These are phyloP conservation scores for Penicillium nucicola DNA, from an alignment of 495 filamentous ascomycete species.

Conservation along the genomic window DNA sequence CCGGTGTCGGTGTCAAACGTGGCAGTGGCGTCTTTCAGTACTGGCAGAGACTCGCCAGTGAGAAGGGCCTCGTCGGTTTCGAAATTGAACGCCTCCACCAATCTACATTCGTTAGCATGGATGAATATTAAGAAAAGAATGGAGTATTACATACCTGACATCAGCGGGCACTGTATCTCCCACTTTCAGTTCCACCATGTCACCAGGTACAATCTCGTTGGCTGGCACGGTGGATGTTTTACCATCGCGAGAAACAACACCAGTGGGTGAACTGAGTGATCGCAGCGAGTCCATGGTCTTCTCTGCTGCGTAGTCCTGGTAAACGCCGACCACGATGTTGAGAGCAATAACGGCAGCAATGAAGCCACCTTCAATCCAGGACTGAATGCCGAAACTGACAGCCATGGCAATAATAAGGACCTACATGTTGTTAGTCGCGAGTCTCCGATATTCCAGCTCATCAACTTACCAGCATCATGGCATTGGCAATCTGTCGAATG, in stretches of 20 bases:
- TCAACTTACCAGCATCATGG: constrained; percentile 57
- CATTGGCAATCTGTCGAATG: constrained; percentile 62
- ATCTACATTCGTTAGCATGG: constrained; percentile 25
- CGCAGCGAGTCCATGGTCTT: constrained; percentile 75
- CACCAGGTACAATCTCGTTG: constrained; percentile 57
- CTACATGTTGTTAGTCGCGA: constrained; percentile 25
- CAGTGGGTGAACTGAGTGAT: constrained; percentile 60
- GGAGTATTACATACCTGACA: constrained; percentile 41
- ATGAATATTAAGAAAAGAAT: too few species aligned
- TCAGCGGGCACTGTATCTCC: constrained; percentile 84
- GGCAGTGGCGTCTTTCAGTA: constrained; percentile 54
- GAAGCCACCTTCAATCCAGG: constrained; percentile 70
- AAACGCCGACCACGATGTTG: constrained; percentile 67
- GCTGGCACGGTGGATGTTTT: constrained; percentile 51
- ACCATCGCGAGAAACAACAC: constrained; percentile 53
- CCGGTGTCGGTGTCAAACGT: constrained; percentile 49
- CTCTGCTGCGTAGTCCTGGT: constrained; percentile 68
- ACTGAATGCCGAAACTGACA: constrained; percentile 64
- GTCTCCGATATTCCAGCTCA: neutral
- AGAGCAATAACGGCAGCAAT: constrained; percentile 62
- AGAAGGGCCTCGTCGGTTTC: constrained; percentile 72
- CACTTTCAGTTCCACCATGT: constrained; percentile 74
- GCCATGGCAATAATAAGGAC: constrained; percentile 68
- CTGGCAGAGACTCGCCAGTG: constrained; percentile 74
- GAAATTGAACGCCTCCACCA: constrained; percentile 68